phyloP scores from a whole-genome alignment of 2,329 filamentous ascomycete species.

The Monosporascus sp. region DNA sequence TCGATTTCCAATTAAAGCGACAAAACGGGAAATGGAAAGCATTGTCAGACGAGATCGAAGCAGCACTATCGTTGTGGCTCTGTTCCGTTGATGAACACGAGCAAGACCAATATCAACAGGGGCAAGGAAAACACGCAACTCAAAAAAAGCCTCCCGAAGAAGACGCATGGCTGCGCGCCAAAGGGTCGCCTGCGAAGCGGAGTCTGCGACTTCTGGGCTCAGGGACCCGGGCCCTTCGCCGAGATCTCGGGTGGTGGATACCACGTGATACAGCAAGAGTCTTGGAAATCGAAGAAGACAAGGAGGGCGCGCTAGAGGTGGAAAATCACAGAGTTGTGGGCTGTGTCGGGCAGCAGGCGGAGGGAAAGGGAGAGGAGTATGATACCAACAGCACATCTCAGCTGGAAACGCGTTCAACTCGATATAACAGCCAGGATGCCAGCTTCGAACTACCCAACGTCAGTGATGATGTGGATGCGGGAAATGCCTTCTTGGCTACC shows the following conservation, averaged over 20 bases:
- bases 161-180: constrained; percentile 12
- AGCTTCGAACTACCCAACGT: too few species aligned
- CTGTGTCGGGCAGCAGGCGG: too few species aligned
- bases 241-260: constrained; percentile 1
- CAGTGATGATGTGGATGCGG: too few species aligned
- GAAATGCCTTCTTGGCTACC: not conserved
- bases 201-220: constrained; percentile 12
- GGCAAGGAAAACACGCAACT: constrained; percentile 2
- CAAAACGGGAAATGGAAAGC: constrained; percentile 13
- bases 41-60: constrained; percentile 17
- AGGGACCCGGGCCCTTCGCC: constrained; percentile 2
- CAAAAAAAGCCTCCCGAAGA: not conserved
- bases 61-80: constrained; percentile 25
- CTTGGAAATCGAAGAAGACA: constrained; percentile 6
- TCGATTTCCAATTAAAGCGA: not conserved
- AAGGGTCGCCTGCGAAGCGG: constrained; percentile 1
- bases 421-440: not conserved
- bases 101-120: not conserved
- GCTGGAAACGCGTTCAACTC: not conserved
- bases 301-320: not conserved
- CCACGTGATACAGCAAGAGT: constrained; percentile 5
- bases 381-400: not conserved
- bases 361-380: not conserved
- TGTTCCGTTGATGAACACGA: constrained; percentile 7
- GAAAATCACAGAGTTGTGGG: constrained; percentile 4